Base-by-base conservation (phyloP, 2,329 filamentous ascomycete species). In the Thielaviopsis musarum region DNA sequence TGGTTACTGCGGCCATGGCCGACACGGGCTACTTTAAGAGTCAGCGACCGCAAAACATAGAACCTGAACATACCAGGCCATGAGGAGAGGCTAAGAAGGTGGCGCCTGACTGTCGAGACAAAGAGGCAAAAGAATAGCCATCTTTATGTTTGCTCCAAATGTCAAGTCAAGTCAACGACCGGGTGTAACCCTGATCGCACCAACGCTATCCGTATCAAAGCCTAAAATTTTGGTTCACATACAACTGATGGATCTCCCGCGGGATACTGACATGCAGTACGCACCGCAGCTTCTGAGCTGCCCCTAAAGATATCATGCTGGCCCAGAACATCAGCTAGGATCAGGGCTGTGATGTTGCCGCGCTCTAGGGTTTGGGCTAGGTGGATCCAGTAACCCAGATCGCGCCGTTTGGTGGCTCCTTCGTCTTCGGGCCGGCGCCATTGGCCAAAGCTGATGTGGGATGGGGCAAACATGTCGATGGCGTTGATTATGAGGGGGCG, bases 231-330 rank as follows among this genome's bases (percentile, higher is more conserved):
- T 34, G 30, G 10, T 34, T 34, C 30, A 34, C 30, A 34, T 49
- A 61, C 59, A 6, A 67, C 63, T 1, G 87, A 66, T 0, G 83
- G 83, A 66, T 87, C 83, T 62, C 84, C 85, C n/a, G 86, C 80
- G 0, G 84, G 84, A 77, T 81, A 87, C 68, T 87, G 84, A 0
- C 83, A 81, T 1, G 81, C 84, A 0, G 81, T 79, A 0, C 75
- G 67, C 55, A 85, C 77, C 0, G 82, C 80, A 0, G 83, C 77
- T 2, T 77, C 75, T 3, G 73, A 69, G 0, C 68, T 69, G 10
- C 81, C 77, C 61, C 81, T 80, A 69, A 85, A 87, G 4, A 87
- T 82, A 70, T 88, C 83, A 66, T 87, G 86, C 5, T 81, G 81
- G 3, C 80, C 81, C 57, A 83, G 83, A 0, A 80, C 84, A 64